Evolutionary conservation across 371 early-diverging fungal genomes (phyloP).

Genomic region (Apophysomyces sp.): DNA sequence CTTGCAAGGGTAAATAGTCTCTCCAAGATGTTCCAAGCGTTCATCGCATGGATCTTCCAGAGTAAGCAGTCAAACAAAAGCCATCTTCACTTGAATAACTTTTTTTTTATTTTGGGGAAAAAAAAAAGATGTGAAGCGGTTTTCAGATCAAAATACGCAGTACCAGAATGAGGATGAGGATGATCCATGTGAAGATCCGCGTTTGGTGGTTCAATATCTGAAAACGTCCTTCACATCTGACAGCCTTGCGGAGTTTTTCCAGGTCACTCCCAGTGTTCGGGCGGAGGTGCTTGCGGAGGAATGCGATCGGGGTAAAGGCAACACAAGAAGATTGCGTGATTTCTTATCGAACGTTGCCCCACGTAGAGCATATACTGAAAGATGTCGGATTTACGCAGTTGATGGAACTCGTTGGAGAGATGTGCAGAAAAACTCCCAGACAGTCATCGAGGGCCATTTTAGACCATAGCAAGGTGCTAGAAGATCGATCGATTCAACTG

Average conservation of each 20-base stretch:
- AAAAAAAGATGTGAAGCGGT: background rate
- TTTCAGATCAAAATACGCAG: background rate
- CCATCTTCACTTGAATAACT: background rate
- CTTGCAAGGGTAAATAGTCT: background rate
- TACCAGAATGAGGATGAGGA: background rate
- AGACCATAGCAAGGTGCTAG: background rate
- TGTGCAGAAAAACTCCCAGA: background rate
- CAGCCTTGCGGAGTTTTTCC: slow-evolving; percentile 5
- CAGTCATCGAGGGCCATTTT: background rate
- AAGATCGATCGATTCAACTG: background rate
- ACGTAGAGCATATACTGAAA: background rate
- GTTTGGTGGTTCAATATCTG: slow-evolving; percentile 9
- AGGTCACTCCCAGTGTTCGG: background rate
- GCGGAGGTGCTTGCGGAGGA: background rate
- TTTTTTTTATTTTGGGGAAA: background rate
- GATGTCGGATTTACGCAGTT: background rate
- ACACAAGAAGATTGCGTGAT: background rate
- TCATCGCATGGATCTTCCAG: slow-evolving; percentile 8
- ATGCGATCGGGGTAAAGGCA: background rate
- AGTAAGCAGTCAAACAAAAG: background rate
- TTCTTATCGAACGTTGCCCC: background rate
- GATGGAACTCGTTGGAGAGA: background rate
- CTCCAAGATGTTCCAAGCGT: slow-evolving; percentile 12
- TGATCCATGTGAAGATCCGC: slow-evolving; percentile 1
- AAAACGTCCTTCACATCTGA: slow-evolving; percentile 8